Percentiles rank a stretch among this genome's conserved stretches.
These are phyloP conservation scores for Crepidotus sp. DNA, from an alignment of 1,284 basidiomycete species.

Conservation along the genomic window DNA sequence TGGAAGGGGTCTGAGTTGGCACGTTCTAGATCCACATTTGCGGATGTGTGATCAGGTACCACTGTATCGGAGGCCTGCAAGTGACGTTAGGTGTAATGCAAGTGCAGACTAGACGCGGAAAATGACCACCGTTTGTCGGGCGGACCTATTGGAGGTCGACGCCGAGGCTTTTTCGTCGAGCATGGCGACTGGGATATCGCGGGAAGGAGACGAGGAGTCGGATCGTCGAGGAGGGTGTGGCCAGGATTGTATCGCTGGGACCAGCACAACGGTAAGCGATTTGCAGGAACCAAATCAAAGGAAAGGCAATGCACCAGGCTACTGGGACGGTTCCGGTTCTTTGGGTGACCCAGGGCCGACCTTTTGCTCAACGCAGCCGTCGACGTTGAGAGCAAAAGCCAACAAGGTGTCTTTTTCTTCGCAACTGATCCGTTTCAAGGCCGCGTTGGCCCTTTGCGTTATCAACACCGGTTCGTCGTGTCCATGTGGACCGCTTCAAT, in stretches of 20 bases:
- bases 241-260: constrained; percentile 13
- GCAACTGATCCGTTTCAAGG: too few species aligned
- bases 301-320: not conserved
- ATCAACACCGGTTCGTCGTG: too few species aligned
- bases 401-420: too few species aligned
- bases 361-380: not conserved
- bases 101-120: not conserved
- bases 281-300: constrained; percentile 11
- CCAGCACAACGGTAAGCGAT: constrained; percentile 12
- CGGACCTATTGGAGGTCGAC: constrained; percentile 21
- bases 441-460: too few species aligned
- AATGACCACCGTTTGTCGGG: constrained; percentile 18
- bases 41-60: constrained; percentile 32
- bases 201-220: constrained; percentile 19
- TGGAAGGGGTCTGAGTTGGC: constrained; percentile 50
- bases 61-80: constrained; percentile 32
- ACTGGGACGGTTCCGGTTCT: constrained; percentile 6
- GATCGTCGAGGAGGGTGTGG: constrained; percentile 19
- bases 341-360: not conserved
- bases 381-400: too few species aligned
- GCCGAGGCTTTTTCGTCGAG: constrained; percentile 24
- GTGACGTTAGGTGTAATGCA: constrained; percentile 14
- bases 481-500: too few species aligned
- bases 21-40: constrained; percentile 38
- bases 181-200: constrained; percentile 25